Base-by-base conservation (phyloP, 345 rosid genomes). In the Eucalyptus tenuipes region DNA sequence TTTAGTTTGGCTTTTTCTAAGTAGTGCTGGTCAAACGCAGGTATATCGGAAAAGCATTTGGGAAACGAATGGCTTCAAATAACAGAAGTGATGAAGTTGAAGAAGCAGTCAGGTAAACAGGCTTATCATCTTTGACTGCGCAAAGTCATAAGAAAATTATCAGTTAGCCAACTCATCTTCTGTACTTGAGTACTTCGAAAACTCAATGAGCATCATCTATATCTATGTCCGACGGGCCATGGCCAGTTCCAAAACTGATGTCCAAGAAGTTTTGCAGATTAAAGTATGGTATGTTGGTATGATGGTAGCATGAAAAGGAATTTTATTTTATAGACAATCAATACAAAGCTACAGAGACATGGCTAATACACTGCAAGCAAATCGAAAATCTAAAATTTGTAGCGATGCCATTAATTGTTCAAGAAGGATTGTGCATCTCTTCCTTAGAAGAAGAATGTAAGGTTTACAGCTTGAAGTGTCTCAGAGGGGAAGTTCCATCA, bases 391-490 rank as follows among this genome's bases (percentile, higher is more conserved):
- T 18, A 71, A 17, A 71, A 10, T 17, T 18, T 20, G 13, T 33
- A 3, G 12, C 81, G 2, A 9, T 11, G 7, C 20, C 18, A 33
- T 37, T 33, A 33, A 33, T 71, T 17, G 13, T 71, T 71, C 7
- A 10, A 18, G 81, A 17, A 68, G 22, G 25, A 33, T 29, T 53
- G 27, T 55, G 53, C 45, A 45, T 44, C 85, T 59, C 55, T 64
- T 71, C 53, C 37, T 27, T 15, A 17, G n/a, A 8, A 57, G 25
- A 55, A 52, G 33, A 57, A 27, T 8, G 13, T 10, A 2, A 4
- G 33, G 47, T 17, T 86, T 40, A 92, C 59, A 92, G 64, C 92
- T 88, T 91, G 87, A 91, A 89, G 68, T 89, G 85, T n/a, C 68
- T 27, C 12, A 92, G 91, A 20, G 88, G 44, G 47, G 87, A 42